Evolutionary conservation across 176 grass and related monocot species (phyloP).

Genomic region (Raddia distichophylla): DNA sequence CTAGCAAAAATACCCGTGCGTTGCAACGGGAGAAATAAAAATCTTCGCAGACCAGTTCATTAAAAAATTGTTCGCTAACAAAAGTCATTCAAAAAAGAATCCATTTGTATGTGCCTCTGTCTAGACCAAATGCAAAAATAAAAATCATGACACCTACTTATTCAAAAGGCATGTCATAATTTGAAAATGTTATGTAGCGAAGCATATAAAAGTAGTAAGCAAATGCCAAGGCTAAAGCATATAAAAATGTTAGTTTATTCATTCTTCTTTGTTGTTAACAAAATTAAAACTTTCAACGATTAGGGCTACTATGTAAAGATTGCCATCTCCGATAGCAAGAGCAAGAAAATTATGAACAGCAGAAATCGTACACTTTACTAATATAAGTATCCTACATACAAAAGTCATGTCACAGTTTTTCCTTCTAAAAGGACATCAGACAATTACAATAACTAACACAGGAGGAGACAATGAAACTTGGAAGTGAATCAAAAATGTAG

Average conservation of each 20-base stretch:
- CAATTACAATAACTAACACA: constrained; percentile 20
- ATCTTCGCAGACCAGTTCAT: too few species aligned
- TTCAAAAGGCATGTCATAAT: too few species aligned
- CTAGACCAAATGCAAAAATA: too few species aligned
- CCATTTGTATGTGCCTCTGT: too few species aligned
- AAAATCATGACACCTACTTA: too few species aligned
- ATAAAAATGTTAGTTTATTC: neutral
- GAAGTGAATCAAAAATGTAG: constrained; percentile 18
- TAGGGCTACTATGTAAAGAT: neutral
- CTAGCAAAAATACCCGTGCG: too few species aligned
- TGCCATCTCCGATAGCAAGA: neutral
- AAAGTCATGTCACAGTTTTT: neutral
- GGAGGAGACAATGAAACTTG: neutral
- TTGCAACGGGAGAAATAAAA: too few species aligned
- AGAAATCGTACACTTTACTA: neutral
- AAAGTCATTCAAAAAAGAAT: too few species aligned
- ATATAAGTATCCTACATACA: neutral
- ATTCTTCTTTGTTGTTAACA: neutral
- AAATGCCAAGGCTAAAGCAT: too few species aligned
- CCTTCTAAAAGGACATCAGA: neutral
- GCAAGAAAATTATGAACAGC: neutral
- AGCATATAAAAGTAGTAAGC: too few species aligned
- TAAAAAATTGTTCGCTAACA: too few species aligned
- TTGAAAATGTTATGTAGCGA: too few species aligned
- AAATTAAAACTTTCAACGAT: constrained; percentile 9